Conservation (phyloP, 2,329 filamentous ascomycete genomes). For the Sordariomycetes sp. region DNA sequence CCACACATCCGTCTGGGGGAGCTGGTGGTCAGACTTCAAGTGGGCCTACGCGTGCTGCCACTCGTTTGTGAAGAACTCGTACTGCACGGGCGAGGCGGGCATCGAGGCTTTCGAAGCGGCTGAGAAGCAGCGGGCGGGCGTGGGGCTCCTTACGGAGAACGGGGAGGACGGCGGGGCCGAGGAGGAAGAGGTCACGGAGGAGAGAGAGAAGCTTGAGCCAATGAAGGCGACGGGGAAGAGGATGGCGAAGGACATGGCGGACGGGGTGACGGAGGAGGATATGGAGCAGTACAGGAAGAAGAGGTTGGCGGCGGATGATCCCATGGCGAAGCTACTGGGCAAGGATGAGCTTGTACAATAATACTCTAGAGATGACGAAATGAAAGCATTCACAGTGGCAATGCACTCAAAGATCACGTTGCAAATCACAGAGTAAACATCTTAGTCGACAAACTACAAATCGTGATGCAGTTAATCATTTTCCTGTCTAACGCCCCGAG, state of each 20-base stretch:
- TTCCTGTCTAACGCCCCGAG: constrained; percentile 6
- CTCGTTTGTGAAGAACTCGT: constrained; percentile 89
- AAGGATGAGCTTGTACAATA: constrained; percentile 48
- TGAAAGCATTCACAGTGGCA: background rate
- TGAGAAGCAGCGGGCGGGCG: constrained; percentile 46
- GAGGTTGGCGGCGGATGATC: constrained; percentile 63
- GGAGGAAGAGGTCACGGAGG: constrained; percentile 13
- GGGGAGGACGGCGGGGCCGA: constrained; percentile 14
- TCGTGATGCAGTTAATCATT: constrained; percentile 3
- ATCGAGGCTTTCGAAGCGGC: constrained; percentile 71
- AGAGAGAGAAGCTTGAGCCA: constrained; percentile 13
- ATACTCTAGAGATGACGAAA: background rate
- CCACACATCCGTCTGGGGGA: constrained; percentile 87
- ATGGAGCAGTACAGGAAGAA: constrained; percentile 78
- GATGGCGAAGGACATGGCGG: constrained; percentile 67
- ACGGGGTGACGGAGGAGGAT: constrained; percentile 70
- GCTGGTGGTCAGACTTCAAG: constrained; percentile 91
- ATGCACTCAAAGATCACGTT: background rate
- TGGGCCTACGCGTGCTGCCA: constrained; percentile 98
- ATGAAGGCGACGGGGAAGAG: constrained; percentile 37
- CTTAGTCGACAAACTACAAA: background rate
- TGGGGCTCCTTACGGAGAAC: constrained; percentile 21
- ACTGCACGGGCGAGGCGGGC: constrained; percentile 88
- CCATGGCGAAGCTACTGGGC: constrained; percentile 74
- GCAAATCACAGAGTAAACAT: background rate